Evolutionary conservation across 1,284 basidiomycete genomes (phyloP).

Genomic region (Stygiomarasmius scandens): DNA sequence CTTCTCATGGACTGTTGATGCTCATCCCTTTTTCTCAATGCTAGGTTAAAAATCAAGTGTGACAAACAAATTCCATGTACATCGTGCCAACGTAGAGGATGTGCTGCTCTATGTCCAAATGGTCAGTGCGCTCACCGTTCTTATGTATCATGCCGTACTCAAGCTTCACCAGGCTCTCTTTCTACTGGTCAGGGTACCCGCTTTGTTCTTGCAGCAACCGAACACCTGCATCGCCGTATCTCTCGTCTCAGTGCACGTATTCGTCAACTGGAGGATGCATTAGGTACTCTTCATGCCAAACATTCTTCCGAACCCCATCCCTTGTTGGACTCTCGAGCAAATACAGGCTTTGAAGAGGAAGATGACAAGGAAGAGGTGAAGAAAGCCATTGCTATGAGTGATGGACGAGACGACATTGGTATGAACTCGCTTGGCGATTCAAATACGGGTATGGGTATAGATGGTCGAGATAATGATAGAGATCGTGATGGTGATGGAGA

Average conservation of each 20-base stretch:
- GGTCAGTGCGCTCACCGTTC: conserved; percentile 40
- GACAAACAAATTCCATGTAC: conserved; percentile 77
- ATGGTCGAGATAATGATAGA: conserved; percentile 23
- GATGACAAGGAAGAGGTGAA: conserved; percentile 24
- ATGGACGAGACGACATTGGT: conserved; percentile 20
- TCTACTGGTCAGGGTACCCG: conserved; percentile 69
- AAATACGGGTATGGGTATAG: conserved; percentile 7
- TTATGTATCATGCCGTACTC: conserved; percentile 8
- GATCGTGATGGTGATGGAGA: conserved; percentile 11
- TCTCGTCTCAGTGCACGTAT: conserved; percentile 62
- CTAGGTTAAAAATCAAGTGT: conserved; percentile 73
- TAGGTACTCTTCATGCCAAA: conserved; percentile 51
- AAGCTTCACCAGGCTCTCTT: conserved; percentile 58
- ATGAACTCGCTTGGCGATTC: too few relatives aligned
- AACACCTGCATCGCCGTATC: conserved; percentile 70
- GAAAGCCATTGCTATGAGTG: conserved; percentile 9
- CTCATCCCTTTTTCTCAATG: not conserved
- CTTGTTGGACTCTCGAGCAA: conserved; percentile 57
- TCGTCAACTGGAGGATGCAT: conserved; percentile 67
- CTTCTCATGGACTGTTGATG: too few relatives aligned
- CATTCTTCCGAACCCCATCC: conserved; percentile 57
- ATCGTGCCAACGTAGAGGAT: conserved; percentile 69
- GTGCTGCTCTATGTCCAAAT: conserved; percentile 72
- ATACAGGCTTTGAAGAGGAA: conserved; percentile 42
- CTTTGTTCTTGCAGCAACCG: conserved; percentile 73